Base-by-base conservation (phyloP, 2,329 filamentous ascomycete genomes). In the Paracamarosporium sp. region DNA sequence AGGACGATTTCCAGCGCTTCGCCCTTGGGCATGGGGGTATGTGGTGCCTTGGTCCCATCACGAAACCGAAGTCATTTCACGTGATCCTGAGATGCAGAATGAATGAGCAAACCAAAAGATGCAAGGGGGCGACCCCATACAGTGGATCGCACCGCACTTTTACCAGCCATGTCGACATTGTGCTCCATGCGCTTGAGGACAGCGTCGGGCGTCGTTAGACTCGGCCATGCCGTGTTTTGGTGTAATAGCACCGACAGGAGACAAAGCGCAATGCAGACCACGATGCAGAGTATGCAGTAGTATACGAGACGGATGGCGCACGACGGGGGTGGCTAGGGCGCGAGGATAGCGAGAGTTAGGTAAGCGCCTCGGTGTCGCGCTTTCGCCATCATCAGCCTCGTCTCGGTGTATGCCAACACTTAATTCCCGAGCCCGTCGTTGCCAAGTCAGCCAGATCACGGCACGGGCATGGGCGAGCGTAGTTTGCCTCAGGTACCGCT, bases 121-220 rank as follows among this genome's bases (percentile, higher is more conserved):
- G 47, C 35, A 50, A 40, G 47, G 48, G 36, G 8, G 28, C 36
- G 12, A 13, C 27, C 48, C 27, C 15, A n/a, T 43, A 33, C 27
- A 31, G 25, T 51, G 36, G 25, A 51, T 50, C 46, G 31, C 31
- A 13, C 46, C 25, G 46, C 46, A 36, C 46, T 50, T 50, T 50
- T 38, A 50, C 46, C 46, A 50, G 31, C 46, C 46, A 20, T 38
- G 17, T 31, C 31, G 22, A 20, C 46, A 50, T 28, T 38, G 17
- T 33, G 31, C 24, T 5, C 13, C 11, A 22, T 31, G 17, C 31
- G 20, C 20, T 38, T 22, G 20, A 31, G 31, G 46, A 36, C 46
- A 38, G 31, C 5, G 31, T 50, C 44, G 43, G 43, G 27, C 43
- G 40, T 43, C 40, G 22, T 22, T 5, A 27, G 22, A 12, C 4